Base-by-base conservation (phyloP, 1,139 yeast genomes). In the Zygoascus meyerae region DNA sequence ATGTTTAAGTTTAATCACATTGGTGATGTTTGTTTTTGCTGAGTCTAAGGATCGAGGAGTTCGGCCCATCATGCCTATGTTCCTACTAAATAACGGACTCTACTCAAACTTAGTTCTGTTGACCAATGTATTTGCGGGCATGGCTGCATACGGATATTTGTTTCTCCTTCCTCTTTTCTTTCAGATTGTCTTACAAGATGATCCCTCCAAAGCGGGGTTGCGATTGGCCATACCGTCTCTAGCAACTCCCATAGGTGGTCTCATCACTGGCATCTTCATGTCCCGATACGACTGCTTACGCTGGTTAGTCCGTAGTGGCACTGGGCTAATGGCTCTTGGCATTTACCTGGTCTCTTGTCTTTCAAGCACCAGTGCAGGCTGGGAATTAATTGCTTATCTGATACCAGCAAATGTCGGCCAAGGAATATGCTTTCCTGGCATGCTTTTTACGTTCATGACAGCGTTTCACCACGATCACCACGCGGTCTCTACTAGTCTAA, bases 111-210 rank as follows among this genome's bases (percentile, higher is more conserved):
- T 38, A 2, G 34, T 38, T n/a, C n/a, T 42, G 5, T 14, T 47
- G 14, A 33, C 39, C 12, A 47, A 44, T 32, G 31, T 50, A 15
- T 41, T 42, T 17, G 32, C 41, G 5, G 52, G 52, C 12, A 43
- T 48, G 42, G 47, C 52, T n/a, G 44, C 48, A 6, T 50, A 48
- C 40, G 45, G 46, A 5, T 43, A 38, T 31, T 34, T 50, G 18
- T 50, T 48, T 34, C 40, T 36, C 3, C 38, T 50, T 7, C 53
- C 53, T 15, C 18, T 50, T 6, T 50, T 46, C 26, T 49, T 50
- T 37, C 53, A 50, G 35, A 44, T 48, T 11, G 51, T 49, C 2
- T 40, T 49, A 7, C 47, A 45, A 8, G 52, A 49, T 28, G 39
- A 42, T 21, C 34, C 50, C 5, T 42, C 51, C 2, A 42, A 42